Evolutionary conservation across 1,284 basidiomycete genomes (phyloP).

Genomic region (Cutaneotrichosporon cavernicola): DNA sequence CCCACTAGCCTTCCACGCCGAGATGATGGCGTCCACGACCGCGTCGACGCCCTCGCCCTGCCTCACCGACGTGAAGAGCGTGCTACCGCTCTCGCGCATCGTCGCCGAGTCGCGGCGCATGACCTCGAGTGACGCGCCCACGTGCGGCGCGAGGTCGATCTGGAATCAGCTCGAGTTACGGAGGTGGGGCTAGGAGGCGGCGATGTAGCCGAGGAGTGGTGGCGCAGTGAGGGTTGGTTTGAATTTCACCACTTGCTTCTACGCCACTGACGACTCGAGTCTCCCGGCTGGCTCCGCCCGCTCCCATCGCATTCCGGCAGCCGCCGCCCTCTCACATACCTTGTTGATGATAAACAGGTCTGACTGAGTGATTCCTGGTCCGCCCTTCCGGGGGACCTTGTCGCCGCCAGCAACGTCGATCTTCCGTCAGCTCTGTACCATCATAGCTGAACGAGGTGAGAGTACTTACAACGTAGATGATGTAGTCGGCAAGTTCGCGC

Average conservation of each 20-base stretch:
- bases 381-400: slow-evolving; percentile 97
- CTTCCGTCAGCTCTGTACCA: slow-evolving; percentile 28
- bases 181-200: neutral
- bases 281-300: neutral
- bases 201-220: neutral
- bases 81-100: slow-evolving; percentile 93
- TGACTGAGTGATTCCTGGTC: slow-evolving; percentile 87
- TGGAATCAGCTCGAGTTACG: slow-evolving; percentile 43
- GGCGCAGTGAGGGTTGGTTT: neutral
- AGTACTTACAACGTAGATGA: slow-evolving; percentile 79
- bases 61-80: slow-evolving; percentile 85
- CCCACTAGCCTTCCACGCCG: slow-evolving; percentile 71
- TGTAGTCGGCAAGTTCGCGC: slow-evolving; percentile 93
- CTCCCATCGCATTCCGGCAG: neutral
- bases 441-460: too few species aligned
- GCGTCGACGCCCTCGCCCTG: slow-evolving; percentile 77
- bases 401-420: slow-evolving; percentile 79
- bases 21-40: slow-evolving; percentile 76
- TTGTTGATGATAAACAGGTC: slow-evolving; percentile 96
- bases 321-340: slow-evolving; percentile 54
- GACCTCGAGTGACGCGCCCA: slow-evolving; percentile 88
- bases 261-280: neutral
- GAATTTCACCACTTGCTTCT: neutral
- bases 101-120: slow-evolving; percentile 90
- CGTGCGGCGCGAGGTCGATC: slow-evolving; percentile 89